Evolutionary conservation across 495 filamentous ascomycete genomes (phyloP), one percentile per base, ranked within the genome.

Genomic region (Penicillium herquei): DNA sequence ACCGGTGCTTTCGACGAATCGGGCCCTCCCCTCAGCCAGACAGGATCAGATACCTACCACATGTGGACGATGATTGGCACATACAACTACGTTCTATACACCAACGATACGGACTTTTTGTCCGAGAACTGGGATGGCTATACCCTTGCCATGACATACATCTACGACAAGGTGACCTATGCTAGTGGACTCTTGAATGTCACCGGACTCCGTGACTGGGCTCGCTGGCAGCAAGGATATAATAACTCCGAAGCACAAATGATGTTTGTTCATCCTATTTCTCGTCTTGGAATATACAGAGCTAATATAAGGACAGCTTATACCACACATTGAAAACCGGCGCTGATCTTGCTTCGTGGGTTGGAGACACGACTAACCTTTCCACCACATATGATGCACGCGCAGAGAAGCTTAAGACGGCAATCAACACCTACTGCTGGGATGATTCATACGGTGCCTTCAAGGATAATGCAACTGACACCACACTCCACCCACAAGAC

Each of bases 51-150:
- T 57, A 85, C 83, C 8, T 87, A 87, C 61, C 84, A 87, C 57
- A 82, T 85, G 78, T 81, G 79, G 76, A 76, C 78, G 5, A 79
- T 87, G 73, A 79, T 85, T 39, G 83, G 84, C 16, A 84, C 80
- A 10, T 84, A 83, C 60, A 84, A 85, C 50, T 87, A 86, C 56
- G 66, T 82, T 44, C 72, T 87, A 10, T 84, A 75, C 58, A 84
- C 81, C 6, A 76, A 80, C 39, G 80, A 86, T 51, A 74, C 73
- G 11, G 63, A 67, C 13, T 86, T 82, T 55, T 62, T 84, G 8
- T 49, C 49, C 26, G 37, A 67, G 18, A 81, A 79, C 51, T 85
- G 81, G 81, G 52, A 67, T 3, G 70, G 69, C 14, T 86, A 84
- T 60, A 61, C 72, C 31, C 60, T 59, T 33, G 82, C 81, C 12